Base-by-base conservation (phyloP, 352 stramenopile species). In the Phytophthora agathidicida region DNA sequence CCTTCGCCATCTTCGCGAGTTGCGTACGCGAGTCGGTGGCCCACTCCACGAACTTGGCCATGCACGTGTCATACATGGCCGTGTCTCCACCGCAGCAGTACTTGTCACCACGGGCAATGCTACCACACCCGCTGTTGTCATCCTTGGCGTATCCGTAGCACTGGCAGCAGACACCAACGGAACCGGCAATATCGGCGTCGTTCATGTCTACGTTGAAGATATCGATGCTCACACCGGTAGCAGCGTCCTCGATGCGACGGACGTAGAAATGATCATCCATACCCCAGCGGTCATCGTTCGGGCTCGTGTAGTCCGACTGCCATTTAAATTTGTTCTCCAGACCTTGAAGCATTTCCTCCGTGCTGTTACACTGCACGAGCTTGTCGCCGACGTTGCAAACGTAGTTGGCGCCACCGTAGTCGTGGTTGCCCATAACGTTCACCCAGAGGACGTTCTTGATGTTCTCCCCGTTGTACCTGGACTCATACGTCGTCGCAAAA, bases 141-240 rank as follows among this genome's bases (percentile, higher is more conserved):
- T 11, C 39, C 19, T 43, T 50, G 5, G 37, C 38, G 22, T 51
- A 59, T 27, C 50, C 50, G 37, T 59, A 59, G 50, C 38, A 51
- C 20, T 59, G 50, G 20, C 50, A 59, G 28, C 38, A 89, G n/a
- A 88, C 72, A 22, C 83, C 68, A 16, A 66, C 51, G 16, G 67
- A 71, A 20, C 71, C 78, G 51, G 81, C 70, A 26, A 74, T 53
- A 35, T 72, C 71, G 13, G 80, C 77, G 37, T 77, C 71, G 44
- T 83, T 86, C 14, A 64, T 81, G 54, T 89, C 78, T 14, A 89
- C 48, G 47, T 86, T 89, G 50, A 71, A 89, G 30, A 89, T 81
- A 14, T 89, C 78, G 24, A 89, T 69, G 5, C 43, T 69, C 7
- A 80, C 50, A 14, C 71, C 70, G 6, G 53, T 58, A 2, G 26